phyloP scores from a whole-genome alignment of 2,329 filamentous ascomycete genomes.

The Emergomyces pasteurianus region DNA sequence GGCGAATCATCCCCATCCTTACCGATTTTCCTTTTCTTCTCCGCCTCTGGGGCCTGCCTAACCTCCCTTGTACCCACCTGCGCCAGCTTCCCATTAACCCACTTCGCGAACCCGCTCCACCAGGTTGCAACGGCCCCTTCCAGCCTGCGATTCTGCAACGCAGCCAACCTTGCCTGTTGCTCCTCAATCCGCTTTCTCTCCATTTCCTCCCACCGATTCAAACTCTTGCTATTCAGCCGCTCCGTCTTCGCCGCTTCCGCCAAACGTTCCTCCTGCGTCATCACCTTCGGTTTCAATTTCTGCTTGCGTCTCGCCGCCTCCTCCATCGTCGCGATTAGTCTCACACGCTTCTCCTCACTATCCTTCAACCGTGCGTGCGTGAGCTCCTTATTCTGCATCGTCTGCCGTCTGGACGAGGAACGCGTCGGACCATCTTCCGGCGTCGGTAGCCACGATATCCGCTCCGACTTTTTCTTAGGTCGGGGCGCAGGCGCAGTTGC shows the following conservation, averaged over 20 bases:
- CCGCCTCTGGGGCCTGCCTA: constrained; percentile 25
- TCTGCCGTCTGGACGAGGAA: constrained; percentile 51
- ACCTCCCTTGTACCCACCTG: constrained; percentile 54
- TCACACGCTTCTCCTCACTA: constrained; percentile 36
- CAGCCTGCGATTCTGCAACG: constrained; percentile 73
- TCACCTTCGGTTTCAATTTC: constrained; percentile 61
- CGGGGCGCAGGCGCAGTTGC: constrained; percentile 24
- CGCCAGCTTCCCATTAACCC: constrained; percentile 63
- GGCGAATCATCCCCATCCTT: constrained; percentile 15
- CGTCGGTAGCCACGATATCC: constrained; percentile 57
- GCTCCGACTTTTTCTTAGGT: constrained; percentile 58
- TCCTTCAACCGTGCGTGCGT: constrained; percentile 38
- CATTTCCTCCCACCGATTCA: constrained; percentile 87
- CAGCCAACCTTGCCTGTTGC: constrained; percentile 68
- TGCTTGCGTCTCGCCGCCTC: constrained; percentile 52
- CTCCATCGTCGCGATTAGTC: constrained; percentile 46
- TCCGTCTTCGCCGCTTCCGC: constrained; percentile 74
- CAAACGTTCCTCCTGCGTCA: constrained; percentile 79
- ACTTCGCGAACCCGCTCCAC: constrained; percentile 84
- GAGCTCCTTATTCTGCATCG: constrained; percentile 53
- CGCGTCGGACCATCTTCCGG: constrained; percentile 49
- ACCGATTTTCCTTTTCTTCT: constrained; percentile 38
- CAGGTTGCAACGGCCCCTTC: constrained; percentile 82
- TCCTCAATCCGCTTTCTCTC: constrained; percentile 83
- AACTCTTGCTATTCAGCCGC: constrained; percentile 73